Evolutionary conservation across 805 yeast genomes (phyloP).

Genomic region (Saccharomyces kudriavzevii): DNA sequence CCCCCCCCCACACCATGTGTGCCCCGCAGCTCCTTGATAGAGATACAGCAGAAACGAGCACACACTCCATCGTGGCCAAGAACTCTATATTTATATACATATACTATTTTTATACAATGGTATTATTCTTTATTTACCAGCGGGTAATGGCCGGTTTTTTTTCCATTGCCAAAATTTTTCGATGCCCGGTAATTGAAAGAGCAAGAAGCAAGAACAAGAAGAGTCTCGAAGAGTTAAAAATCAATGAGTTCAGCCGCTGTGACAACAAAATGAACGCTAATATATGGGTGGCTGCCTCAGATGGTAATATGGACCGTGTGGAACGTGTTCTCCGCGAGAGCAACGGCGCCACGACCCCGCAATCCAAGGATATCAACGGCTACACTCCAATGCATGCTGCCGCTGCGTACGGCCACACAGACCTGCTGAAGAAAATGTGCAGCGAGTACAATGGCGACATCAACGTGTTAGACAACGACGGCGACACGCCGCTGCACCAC

Average conservation of each 20-base stretch:
- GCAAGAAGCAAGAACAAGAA: background rate
- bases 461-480: conserved; percentile 77
- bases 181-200: background rate
- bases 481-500: conserved; percentile 93
- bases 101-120: background rate
- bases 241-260: background rate
- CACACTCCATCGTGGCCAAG: background rate
- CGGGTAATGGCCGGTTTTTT: background rate
- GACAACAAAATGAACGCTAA: conserved; percentile 34
- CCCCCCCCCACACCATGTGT: background rate
- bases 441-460: conserved; percentile 62
- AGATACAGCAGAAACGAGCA: background rate
- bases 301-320: conserved; percentile 57
- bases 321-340: conserved; percentile 40
- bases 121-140: background rate
- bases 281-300: conserved; percentile 94
- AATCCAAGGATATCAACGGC: conserved; percentile 82
- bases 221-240: background rate
- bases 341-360: conserved; percentile 47
- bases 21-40: background rate
- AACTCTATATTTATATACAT: background rate
- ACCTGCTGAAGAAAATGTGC: conserved; percentile 39
- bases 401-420: conserved; percentile 80
- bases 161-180: background rate
- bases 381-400: conserved; percentile 98